These are phyloP conservation scores for Mortierella sp. DNA, from an alignment of 371 early-diverging fungal genomes.

Conservation along the genomic window DNA sequence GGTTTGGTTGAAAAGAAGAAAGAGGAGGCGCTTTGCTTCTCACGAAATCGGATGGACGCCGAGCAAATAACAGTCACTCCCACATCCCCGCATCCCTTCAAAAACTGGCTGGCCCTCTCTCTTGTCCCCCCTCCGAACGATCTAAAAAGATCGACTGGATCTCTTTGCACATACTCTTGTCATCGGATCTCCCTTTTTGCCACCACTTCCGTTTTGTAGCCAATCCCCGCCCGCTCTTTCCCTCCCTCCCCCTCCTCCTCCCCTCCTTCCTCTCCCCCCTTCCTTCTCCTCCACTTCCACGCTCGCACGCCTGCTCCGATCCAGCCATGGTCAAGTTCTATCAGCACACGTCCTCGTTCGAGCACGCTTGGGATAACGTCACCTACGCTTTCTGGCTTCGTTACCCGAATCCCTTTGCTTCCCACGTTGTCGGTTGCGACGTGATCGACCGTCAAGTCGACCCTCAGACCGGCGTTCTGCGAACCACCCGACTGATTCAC, in stretches of 20 bases:
- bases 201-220: neutral
- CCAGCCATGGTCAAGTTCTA: slow-evolving; percentile 60
- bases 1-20: too few species aligned
- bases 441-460: slow-evolving; percentile 91
- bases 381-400: slow-evolving; percentile 91
- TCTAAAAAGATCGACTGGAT: too few species aligned
- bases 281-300: neutral
- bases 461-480: slow-evolving; percentile 79
- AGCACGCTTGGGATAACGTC: slow-evolving; percentile 87
- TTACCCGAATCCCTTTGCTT: slow-evolving; percentile 98
- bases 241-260: neutral
- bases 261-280: neutral
- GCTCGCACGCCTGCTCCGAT: neutral
- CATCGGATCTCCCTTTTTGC: neutral
- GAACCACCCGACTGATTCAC: slow-evolving; percentile 87
- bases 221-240: neutral
- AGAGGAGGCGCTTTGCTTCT: too few species aligned
- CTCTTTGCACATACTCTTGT: too few species aligned
- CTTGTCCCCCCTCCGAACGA: too few species aligned
- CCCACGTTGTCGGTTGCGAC: slow-evolving; percentile 93
- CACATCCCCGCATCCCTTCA: too few species aligned
- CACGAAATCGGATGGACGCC: too few species aligned
- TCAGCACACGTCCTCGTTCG: slow-evolving; percentile 78
- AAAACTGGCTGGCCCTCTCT: too few species aligned
- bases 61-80: too few species aligned